These are phyloP conservation scores for Gracilariopsis chorda DNA, from an alignment of 23 red algal genomes.

Conservation along the genomic window DNA sequence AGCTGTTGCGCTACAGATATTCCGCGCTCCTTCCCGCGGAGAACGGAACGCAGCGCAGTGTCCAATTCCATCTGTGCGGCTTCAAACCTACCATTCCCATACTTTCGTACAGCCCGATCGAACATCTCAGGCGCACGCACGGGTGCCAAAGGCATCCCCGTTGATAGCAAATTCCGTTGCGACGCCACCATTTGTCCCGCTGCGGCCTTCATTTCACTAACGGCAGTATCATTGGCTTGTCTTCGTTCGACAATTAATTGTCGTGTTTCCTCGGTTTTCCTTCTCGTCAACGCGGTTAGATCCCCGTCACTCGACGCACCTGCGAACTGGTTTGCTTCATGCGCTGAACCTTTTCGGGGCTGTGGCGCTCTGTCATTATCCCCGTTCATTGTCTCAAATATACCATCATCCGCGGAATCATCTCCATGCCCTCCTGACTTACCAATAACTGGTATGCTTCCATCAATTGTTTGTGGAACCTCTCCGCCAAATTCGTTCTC, in stretches of 20 bases:
- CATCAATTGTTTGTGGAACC: neutral
- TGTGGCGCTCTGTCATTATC: neutral
- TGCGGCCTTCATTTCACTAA: neutral
- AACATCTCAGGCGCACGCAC: conserved; percentile 10
- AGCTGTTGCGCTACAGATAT: neutral
- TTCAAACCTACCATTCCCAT: neutral
- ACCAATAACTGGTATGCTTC: neutral
- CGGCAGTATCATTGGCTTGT: neutral
- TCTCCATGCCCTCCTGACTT: neutral
- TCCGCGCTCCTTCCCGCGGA: neutral
- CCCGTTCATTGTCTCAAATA: neutral
- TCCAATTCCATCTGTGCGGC: conserved; percentile 33
- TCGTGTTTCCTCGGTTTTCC: neutral
- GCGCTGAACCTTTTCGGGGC: neutral
- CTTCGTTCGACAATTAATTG: neutral
- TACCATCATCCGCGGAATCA: neutral
- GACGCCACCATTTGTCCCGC: conserved; percentile 3
- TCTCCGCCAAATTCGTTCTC: neutral
- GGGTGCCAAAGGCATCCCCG: neutral
- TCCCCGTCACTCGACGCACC: neutral
- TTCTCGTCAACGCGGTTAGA: neutral
- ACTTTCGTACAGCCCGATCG: neutral
- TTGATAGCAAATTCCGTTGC: neutral
- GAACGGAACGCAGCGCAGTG: conserved; percentile 16
- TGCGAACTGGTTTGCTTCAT: neutral